A percentile compares a stretch with the other conserved stretches of the same genome.
phyloP scores from a whole-genome alignment of 495 filamentous ascomycete species.

The Penicillium diatomitis region DNA sequence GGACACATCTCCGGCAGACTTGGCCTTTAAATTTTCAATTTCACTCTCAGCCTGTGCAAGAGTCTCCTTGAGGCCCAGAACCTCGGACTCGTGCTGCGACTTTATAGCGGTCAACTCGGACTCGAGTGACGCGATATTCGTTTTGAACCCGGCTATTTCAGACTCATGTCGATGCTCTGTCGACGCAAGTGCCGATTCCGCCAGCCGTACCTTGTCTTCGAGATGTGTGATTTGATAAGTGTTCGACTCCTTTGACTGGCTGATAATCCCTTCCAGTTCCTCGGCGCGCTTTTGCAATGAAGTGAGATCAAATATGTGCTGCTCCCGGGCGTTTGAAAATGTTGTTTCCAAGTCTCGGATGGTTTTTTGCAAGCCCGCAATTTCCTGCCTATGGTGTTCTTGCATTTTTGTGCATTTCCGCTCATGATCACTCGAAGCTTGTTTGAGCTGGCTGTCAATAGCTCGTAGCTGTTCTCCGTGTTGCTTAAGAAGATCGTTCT shows the following conservation, averaged over 20 bases:
- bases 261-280: slow-evolving; percentile 45
- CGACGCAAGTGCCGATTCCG: slow-evolving; percentile 50
- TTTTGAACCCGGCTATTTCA: slow-evolving; percentile 50
- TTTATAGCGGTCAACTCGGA: slow-evolving; percentile 47
- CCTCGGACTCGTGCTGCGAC: slow-evolving; percentile 50
- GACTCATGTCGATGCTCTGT: slow-evolving; percentile 45
- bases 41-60: slow-evolving; percentile 47
- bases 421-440: slow-evolving; percentile 43
- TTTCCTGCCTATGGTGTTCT: slow-evolving; percentile 50
- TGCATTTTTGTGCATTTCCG: slow-evolving; percentile 34
- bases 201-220: slow-evolving; percentile 40
- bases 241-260: slow-evolving; percentile 39
- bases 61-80: slow-evolving; percentile 47
- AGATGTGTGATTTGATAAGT: slow-evolving; percentile 48
- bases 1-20: slow-evolving; percentile 46
- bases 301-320: slow-evolving; percentile 47
- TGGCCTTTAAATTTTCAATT: slow-evolving; percentile 45
- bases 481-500: slow-evolving; percentile 37
- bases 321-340: slow-evolving; percentile 44
- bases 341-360: slow-evolving; percentile 50
- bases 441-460: slow-evolving; percentile 38
- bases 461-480: slow-evolving; percentile 42
- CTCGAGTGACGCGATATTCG: slow-evolving; percentile 45
- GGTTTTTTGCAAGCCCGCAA: slow-evolving; percentile 51
- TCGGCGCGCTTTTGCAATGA: slow-evolving; percentile 48